phyloP scores from a whole-genome alignment of 129 eudicot genomes.

The Saposhnikovia divaricata region DNA sequence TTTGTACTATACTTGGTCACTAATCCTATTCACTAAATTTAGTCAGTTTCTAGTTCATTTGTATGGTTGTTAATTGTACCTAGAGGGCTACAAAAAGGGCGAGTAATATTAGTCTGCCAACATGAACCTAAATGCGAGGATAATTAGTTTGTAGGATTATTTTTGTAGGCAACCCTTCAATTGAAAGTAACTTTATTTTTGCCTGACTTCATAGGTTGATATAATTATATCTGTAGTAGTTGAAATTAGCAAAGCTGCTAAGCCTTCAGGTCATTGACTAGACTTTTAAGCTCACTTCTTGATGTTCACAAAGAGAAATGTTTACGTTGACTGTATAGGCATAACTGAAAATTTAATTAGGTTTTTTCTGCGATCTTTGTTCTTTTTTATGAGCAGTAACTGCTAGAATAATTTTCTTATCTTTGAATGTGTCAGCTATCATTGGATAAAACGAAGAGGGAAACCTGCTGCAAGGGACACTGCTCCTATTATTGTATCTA shows the following conservation, averaged over 20 bases:
- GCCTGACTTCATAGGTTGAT: background rate
- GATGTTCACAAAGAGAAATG: background rate
- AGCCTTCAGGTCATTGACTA: background rate
- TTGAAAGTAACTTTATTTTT: background rate
- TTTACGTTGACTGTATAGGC: background rate
- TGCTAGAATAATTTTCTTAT: conserved; percentile 3
- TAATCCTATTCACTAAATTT: background rate
- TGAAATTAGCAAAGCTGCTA: background rate
- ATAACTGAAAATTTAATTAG: background rate
- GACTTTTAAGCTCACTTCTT: background rate
- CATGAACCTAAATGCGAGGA: background rate
- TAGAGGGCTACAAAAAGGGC: background rate
- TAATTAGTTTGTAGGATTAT: background rate
- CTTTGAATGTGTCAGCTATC: conserved; percentile 50
- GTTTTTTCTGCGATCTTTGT: background rate
- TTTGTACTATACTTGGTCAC: background rate
- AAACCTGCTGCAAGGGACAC: conserved; percentile 88
- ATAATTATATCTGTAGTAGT: background rate
- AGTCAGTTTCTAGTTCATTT: background rate
- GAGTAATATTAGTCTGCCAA: background rate
- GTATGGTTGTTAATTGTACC: background rate
- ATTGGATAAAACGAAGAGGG: conserved; percentile 88
- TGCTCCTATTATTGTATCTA: conserved; percentile 89
- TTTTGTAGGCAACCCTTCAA: background rate
- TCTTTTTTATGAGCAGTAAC: background rate